Conservation (phyloP, 164 flowering plant genomes). For the Aristolochia californica region DNA sequence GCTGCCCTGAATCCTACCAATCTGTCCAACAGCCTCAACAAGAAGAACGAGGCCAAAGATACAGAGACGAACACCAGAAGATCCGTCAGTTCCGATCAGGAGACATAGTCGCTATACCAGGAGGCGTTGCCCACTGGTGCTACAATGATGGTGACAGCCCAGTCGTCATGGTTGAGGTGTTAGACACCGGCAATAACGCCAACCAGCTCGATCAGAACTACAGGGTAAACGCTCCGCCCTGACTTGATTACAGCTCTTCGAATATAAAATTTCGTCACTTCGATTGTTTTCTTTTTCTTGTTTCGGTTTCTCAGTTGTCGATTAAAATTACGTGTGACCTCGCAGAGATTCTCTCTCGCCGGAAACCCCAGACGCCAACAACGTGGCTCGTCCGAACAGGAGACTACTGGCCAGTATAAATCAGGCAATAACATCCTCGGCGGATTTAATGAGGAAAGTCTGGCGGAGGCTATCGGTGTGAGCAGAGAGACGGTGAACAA, state of each 20-base stretch:
- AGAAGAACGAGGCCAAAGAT: not conserved
- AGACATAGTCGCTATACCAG: constrained; percentile 43
- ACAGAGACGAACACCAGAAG: constrained; percentile 52
- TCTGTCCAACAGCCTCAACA: constrained; percentile 1
- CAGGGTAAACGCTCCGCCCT: too few species aligned
- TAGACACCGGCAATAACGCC: constrained; percentile 30
- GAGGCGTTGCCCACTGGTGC: constrained; percentile 50
- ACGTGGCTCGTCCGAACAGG: constrained; percentile 7
- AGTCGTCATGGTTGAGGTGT: constrained; percentile 29
- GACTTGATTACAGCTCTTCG: too few species aligned
- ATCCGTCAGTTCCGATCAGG: constrained; percentile 27
- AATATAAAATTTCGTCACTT: not conserved
- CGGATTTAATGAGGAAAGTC: constrained; percentile 15
- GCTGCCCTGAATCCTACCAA: constrained; percentile 33
- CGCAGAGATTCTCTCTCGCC: constrained; percentile 30
- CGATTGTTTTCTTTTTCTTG: not conserved
- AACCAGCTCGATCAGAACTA: constrained; percentile 53
- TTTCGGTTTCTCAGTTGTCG: not conserved
- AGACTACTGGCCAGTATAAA: not conserved
- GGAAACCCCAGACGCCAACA: constrained; percentile 3
- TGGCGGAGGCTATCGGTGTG: constrained; percentile 28
- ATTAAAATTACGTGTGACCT: too few species aligned
- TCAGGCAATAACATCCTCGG: constrained; percentile 24
- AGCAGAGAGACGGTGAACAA: constrained; percentile 9
- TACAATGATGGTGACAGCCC: constrained; percentile 38